Percentiles rank a stretch among this genome's conserved stretches.
phyloP scores from a whole-genome alignment of 2,329 filamentous ascomycete species.

The Aspergillus sp. region DNA sequence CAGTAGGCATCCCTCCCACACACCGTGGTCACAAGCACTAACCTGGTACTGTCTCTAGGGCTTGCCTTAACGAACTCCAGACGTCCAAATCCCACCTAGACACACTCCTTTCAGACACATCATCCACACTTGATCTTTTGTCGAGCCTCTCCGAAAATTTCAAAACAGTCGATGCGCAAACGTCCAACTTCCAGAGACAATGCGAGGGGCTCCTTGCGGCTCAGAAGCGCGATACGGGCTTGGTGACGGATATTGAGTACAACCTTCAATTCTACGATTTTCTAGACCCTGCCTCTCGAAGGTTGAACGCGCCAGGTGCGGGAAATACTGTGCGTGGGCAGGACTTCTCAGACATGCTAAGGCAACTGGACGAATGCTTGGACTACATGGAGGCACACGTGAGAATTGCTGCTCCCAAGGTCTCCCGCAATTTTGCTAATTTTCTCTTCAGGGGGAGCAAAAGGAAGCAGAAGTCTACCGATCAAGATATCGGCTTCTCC shows the following conservation, averaged over 20 bases:
- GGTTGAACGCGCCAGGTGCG: constrained; percentile 88
- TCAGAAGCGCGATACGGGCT: constrained; percentile 72
- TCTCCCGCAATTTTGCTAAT: not conserved
- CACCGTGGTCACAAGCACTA: not conserved
- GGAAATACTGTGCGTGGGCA: constrained; percentile 79
- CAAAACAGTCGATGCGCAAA: constrained; percentile 82
- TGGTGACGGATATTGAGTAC: constrained; percentile 81
- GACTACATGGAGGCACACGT: constrained; percentile 89
- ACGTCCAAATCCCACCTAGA: constrained; percentile 81
- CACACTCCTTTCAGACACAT: constrained; percentile 73
- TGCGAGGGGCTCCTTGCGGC: constrained; percentile 85
- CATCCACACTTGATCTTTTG: constrained; percentile 72
- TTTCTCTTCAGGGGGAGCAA: constrained; percentile 64
- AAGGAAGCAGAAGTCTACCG: constrained; percentile 85
- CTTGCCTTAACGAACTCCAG: constrained; percentile 78
- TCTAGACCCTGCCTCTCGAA: constrained; percentile 83
- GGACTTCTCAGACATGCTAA: constrained; percentile 84
- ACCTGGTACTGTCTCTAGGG: constrained; percentile 42
- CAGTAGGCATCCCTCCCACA: constrained; percentile 53
- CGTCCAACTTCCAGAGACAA: constrained; percentile 86
- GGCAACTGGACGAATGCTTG: constrained; percentile 84
- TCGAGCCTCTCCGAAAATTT: constrained; percentile 82
- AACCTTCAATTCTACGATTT: constrained; percentile 96
- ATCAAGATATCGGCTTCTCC: constrained; percentile 79
- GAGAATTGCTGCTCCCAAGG: constrained; percentile 32